phyloP scores from a whole-genome alignment of 176 grass and related monocot species.

The Poa annua region DNA sequence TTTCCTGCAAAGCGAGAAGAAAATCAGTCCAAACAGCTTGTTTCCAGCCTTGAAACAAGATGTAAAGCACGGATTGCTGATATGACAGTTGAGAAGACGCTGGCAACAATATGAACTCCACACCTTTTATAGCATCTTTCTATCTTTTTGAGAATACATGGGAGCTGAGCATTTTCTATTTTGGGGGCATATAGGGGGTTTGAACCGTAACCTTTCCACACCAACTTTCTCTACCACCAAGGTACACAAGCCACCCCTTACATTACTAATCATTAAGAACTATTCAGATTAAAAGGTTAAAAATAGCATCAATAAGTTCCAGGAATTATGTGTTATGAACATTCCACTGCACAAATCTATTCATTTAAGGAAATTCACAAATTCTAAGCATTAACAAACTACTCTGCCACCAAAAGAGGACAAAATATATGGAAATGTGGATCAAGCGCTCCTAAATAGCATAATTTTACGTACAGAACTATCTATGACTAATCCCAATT shows the following conservation, averaged over 20 bases:
- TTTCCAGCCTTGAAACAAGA: constrained; percentile 30
- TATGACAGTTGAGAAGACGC: constrained; percentile 7
- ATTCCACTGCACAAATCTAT: not conserved
- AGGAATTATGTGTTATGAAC: constrained; percentile 17
- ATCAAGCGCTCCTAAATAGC: constrained; percentile 7
- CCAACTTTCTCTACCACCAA: constrained; percentile 6
- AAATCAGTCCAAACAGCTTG: constrained; percentile 12
- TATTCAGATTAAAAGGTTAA: not conserved
- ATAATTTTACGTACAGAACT: not conserved
- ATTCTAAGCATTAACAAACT: constrained; percentile 12
- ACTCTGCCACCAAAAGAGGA: not conserved
- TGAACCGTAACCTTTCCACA: not conserved
- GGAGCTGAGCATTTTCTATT: not conserved
- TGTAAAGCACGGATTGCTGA: constrained; percentile 14
- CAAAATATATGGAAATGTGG: not conserved
- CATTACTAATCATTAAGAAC: constrained; percentile 23
- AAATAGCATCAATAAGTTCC: constrained; percentile 26
- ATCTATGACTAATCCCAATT: not conserved
- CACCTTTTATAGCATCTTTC: not conserved
- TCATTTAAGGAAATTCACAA: constrained; percentile 9
- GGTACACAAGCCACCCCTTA: not conserved
- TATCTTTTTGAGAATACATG: constrained; percentile 14
- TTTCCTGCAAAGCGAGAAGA: constrained; percentile 59
- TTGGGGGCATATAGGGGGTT: not conserved
- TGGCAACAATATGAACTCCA: not conserved